Conservation (phyloP, 179 eudicot genomes). For the Vitellaria paradoxa region DNA sequence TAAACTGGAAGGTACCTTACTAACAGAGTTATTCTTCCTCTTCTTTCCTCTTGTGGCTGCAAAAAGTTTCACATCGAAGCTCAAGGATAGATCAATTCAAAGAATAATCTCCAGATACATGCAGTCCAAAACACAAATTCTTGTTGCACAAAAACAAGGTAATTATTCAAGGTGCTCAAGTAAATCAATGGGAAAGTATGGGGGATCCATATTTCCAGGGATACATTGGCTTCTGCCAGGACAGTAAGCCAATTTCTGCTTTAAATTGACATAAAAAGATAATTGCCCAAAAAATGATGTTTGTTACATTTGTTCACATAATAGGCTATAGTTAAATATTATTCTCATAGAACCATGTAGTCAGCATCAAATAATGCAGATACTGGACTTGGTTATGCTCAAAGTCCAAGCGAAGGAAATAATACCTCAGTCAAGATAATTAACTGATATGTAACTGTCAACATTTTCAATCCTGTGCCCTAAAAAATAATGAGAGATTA, state of each 20-base stretch:
- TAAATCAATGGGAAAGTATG: background rate
- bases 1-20: conserved; percentile 38
- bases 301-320: background rate
- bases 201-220: background rate
- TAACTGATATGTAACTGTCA: conserved; percentile 2
- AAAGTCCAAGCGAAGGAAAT: background rate
- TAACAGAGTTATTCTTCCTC: conserved; percentile 32
- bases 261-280: background rate
- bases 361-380: background rate
- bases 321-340: background rate
- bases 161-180: background rate
- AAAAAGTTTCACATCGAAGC: conserved; percentile 5
- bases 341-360: background rate
- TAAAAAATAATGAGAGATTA: background rate
- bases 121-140: background rate
- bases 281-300: background rate
- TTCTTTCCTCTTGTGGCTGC: conserved; percentile 56
- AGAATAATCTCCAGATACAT: background rate
- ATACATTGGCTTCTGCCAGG: background rate
- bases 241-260: background rate
- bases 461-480: too few species aligned
- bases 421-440: background rate
- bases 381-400: background rate
- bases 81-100: background rate
- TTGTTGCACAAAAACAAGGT: background rate